phyloP scores from a whole-genome alignment of 108 stramenopile genomes.

The Nitzschia sp. region DNA sequence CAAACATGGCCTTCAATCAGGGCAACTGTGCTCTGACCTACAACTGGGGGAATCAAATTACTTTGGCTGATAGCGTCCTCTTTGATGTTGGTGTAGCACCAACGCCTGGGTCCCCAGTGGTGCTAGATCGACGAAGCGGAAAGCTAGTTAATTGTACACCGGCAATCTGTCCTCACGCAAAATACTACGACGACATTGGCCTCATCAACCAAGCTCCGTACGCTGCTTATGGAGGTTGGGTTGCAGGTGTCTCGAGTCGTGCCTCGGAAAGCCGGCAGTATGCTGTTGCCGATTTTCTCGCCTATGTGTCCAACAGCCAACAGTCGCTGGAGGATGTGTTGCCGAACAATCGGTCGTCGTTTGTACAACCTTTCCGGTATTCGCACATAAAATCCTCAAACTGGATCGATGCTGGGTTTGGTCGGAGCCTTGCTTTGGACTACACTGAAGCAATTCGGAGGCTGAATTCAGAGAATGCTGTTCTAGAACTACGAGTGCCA shows the following conservation, averaged over 20 bases:
- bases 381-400: slow-evolving; percentile 15
- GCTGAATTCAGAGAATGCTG: slow-evolving; percentile 42
- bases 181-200: slow-evolving; percentile 41
- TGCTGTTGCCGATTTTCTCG: slow-evolving; percentile 49
- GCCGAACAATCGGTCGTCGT: slow-evolving; percentile 34
- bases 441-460: slow-evolving; percentile 40
- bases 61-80: not conserved
- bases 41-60: slow-evolving; percentile 43
- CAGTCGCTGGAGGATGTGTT: slow-evolving; percentile 37
- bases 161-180: slow-evolving; percentile 37
- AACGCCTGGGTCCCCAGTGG: slow-evolving; percentile 9
- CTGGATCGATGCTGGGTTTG: slow-evolving; percentile 37
- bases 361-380: slow-evolving; percentile 29
- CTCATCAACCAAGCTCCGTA: slow-evolving; percentile 54
- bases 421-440: slow-evolving; percentile 5
- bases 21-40: slow-evolving; percentile 51
- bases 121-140: slow-evolving; percentile 20
- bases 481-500: slow-evolving; percentile 42
- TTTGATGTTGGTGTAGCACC: slow-evolving; percentile 35
- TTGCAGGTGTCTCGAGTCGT: slow-evolving; percentile 34
- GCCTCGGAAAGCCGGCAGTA: slow-evolving; percentile 16
- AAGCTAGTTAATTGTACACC: slow-evolving; percentile 38
- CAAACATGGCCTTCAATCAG: slow-evolving; percentile 16
- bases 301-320: slow-evolving; percentile 27
- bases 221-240: slow-evolving; percentile 52